Conservation (phyloP, 306 rosid species). For the Morella rubra region DNA sequence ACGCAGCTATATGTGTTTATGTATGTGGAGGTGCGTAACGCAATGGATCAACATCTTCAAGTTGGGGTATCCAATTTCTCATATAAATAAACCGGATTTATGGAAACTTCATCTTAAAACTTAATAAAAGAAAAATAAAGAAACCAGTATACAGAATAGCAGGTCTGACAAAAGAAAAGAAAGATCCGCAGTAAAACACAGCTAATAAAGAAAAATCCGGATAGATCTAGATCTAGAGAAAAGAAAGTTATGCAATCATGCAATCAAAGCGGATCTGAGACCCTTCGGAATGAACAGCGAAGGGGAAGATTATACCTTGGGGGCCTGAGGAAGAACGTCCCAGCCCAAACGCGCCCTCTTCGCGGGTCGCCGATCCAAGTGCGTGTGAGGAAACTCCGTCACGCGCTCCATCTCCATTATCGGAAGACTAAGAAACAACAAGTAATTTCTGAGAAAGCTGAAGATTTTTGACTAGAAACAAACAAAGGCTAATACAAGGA, state of each 20-base stretch:
- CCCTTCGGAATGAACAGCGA: not conserved
- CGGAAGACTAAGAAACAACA: not conserved
- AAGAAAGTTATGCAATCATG: not conserved
- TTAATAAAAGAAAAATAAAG: not conserved
- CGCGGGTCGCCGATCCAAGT: conserved; percentile 90
- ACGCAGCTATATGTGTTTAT: not conserved
- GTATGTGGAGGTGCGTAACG: not conserved
- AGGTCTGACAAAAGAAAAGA: not conserved
- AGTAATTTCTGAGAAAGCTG: not conserved
- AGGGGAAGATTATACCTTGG: conserved; percentile 61
- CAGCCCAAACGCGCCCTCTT: conserved; percentile 95
- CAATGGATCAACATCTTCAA: not conserved
- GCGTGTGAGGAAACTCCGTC: conserved; percentile 75
- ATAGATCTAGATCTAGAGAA: conserved; percentile 41
- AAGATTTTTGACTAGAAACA: not conserved
- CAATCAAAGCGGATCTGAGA: conserved; percentile 41
- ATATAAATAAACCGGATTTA: not conserved
- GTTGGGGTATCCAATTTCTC: not conserved
- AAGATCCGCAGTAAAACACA: conserved; percentile 20
- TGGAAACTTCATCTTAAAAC: not conserved
- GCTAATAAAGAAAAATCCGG: conserved; percentile 25
- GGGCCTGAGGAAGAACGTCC: conserved; percentile 78
- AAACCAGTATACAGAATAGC: not conserved
- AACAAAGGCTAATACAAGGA: not conserved
- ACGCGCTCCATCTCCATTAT: conserved; percentile 91